Percentiles rank a stretch among this genome's conserved stretches.
phyloP scores from a whole-genome alignment of 257 asterid genomes.

The Solanum tacnaense region DNA sequence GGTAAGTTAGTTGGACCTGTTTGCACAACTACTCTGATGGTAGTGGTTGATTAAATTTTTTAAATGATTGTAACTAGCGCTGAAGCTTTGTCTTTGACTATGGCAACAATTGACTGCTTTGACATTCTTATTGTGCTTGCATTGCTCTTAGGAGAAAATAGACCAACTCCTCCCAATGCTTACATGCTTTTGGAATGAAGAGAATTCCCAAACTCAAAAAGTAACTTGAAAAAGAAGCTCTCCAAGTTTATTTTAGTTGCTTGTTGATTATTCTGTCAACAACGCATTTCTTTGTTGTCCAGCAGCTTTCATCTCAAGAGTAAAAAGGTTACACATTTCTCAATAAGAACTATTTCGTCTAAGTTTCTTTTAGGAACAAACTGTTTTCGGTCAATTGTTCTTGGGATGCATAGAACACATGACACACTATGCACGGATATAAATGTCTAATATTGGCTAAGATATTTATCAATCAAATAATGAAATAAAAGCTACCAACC shows the following conservation, averaged over 20 bases:
- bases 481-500: constrained; percentile 40
- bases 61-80: neutral
- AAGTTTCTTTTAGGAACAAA: neutral
- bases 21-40: neutral
- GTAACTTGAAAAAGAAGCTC: neutral
- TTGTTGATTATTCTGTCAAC: neutral
- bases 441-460: neutral
- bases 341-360: neutral
- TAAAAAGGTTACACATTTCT: neutral
- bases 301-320: neutral
- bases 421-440: neutral
- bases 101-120: neutral
- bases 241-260: neutral
- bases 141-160: neutral
- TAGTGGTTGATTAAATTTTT: neutral
- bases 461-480: neutral
- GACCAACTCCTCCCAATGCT: neutral
- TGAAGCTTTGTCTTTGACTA: neutral
- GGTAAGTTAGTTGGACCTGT: neutral
- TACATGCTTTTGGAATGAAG: neutral
- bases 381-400: neutral
- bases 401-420: neutral
- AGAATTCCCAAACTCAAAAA: neutral
- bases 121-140: neutral
- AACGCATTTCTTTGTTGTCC: neutral